Percentiles rank a stretch among this genome's conserved stretches.
phyloP scores from a whole-genome alignment of 345 rosid species.

The Bruguiera parviflora region DNA sequence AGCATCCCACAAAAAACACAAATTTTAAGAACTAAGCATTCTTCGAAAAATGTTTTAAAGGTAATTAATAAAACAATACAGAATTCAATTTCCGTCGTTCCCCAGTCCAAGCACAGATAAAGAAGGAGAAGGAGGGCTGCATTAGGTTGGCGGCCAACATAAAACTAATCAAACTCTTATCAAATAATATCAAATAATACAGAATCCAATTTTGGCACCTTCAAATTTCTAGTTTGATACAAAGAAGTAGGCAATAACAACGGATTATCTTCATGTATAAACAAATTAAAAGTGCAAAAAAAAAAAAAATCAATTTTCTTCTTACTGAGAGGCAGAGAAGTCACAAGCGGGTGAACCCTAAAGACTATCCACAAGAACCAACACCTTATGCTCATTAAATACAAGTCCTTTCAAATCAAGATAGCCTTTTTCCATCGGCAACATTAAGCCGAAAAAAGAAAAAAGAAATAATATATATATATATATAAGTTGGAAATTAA shows the following conservation, averaged over 20 bases:
- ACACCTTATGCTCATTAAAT: neutral
- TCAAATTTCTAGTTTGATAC: no score
- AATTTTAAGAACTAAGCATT: neutral
- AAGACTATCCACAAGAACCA: neutral
- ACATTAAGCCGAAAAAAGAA: slow-evolving; percentile 2
- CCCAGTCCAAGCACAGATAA: neutral
- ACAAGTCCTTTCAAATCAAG: neutral
- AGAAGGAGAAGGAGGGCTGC: no score
- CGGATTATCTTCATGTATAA: no score
- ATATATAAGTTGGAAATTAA: neutral
- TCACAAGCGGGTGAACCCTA: neutral
- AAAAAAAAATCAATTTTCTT: no score
- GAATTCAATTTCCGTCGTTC: neutral
- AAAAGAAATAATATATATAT: no score
- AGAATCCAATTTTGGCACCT: no score
- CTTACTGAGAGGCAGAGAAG: neutral
- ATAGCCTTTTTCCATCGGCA: neutral
- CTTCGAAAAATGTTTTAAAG: neutral
- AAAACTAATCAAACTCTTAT: no score
- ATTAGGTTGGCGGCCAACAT: no score
- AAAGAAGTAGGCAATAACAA: no score
- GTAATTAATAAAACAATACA: neutral
- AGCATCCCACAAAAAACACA: neutral
- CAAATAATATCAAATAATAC: no score
- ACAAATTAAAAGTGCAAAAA: no score